Base-by-base conservation (phyloP, 352 stramenopile species). In the Globisporangium cylindrosporum region DNA sequence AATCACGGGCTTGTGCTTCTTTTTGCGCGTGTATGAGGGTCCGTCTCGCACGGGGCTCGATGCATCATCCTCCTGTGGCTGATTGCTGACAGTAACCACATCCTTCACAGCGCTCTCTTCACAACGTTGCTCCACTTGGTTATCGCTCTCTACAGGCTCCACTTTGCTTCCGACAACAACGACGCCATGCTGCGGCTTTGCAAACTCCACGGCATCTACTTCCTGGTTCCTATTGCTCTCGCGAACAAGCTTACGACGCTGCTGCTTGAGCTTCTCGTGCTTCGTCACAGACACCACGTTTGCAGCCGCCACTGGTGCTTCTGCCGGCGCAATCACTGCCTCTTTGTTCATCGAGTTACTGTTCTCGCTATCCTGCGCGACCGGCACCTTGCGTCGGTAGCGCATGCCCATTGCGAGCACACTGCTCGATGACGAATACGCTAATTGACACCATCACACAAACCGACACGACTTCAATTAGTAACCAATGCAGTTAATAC, bases 381-480 rank as follows among this genome's bases (percentile, higher is more conserved):
- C 57, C 38, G 69, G 70, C 63, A 77, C 73, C 54, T 91, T 91
- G 59, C 75, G 82, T 41, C 81, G 79, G 46, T 91, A 89, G 55
- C 79, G 77, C 72, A 88, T 66, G 38, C 72, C 65, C 36, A 62
- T 59, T 25, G 66, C 24, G n/a, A 62, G 24, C 1, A 63, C 41
- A 10, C 53, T 48, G n/a, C 54, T 66, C 22, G 56, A 49, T 34
- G 43, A 58, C 59, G 59, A 57, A 29, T 66, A 38, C 15, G 72
- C 22, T 41, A 34, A 41, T 20, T 2, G 12, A 14, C 12, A 59
- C 25, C 53, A 59, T 24, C 6, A 25, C 27, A 34, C 51, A 29
- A 38, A 22, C 20, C 18, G 24, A 43, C 24, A 55, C 4, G 29
- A 32, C 29, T 32, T 32, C 14, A 43, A 25, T 22, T 62, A 48